phyloP scores from a whole-genome alignment of 2,329 filamentous ascomycete species.

The Apiospora arundinis region DNA sequence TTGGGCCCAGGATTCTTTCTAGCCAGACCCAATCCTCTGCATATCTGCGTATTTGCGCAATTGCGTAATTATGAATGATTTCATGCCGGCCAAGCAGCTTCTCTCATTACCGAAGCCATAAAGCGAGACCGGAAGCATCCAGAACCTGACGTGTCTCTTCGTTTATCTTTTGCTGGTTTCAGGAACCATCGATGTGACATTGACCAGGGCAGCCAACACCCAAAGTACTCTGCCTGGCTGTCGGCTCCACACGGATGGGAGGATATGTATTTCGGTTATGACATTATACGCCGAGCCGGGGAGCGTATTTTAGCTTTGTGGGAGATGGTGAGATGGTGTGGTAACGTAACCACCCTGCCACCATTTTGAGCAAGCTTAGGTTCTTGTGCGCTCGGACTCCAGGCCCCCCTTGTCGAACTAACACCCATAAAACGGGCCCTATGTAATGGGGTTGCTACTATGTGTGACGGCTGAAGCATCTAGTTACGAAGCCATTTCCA shows the following conservation, averaged over 20 bases:
- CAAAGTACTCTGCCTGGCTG: neutral
- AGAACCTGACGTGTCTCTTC: conserved; percentile 13
- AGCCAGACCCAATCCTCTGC: neutral
- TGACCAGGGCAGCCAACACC: neutral
- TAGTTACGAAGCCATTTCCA: neutral
- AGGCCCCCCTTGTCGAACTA: neutral
- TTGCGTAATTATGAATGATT: neutral
- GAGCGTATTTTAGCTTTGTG: neutral
- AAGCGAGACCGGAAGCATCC: neutral
- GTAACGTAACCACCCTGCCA: neutral
- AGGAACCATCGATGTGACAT: conserved; percentile 19
- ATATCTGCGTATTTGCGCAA: neutral
- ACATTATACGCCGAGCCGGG: conserved; percentile 5
- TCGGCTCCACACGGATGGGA: neutral
- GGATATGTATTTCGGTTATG: neutral
- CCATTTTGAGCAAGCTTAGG: neutral
- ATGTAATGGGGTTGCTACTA: neutral
- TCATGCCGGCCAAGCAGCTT: neutral
- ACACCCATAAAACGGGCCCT: neutral
- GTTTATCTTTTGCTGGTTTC: conserved; percentile 18
- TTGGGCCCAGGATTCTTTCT: neutral
- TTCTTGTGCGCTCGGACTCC: neutral
- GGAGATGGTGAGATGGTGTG: neutral
- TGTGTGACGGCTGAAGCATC: neutral
- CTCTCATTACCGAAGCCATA: neutral